Conservation (phyloP, 768 basidiomycete species). For the Mycena polygramma region DNA sequence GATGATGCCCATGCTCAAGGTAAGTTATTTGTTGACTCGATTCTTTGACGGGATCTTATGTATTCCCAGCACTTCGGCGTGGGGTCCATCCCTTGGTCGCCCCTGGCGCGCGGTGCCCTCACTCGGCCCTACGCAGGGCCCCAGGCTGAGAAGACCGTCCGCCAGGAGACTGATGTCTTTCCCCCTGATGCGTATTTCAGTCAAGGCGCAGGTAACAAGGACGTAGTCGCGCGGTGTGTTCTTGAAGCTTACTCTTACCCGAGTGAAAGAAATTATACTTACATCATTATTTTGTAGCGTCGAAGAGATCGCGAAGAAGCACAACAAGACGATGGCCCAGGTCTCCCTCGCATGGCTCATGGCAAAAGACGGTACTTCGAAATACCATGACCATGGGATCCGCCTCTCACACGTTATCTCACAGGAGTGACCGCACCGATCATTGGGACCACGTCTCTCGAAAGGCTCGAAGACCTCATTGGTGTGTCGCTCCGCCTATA, state of each 20-base stretch:
- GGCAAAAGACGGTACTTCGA: constrained; percentile 14
- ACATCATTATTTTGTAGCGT: constrained; percentile 42
- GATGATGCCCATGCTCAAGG: constrained; percentile 62
- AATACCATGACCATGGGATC: too few species aligned
- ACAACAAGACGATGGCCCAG: constrained; percentile 56
- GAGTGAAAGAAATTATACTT: too few species aligned
- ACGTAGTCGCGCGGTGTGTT: constrained; percentile 10
- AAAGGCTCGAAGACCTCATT: constrained; percentile 50
- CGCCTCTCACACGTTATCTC: not conserved
- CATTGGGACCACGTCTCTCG: constrained; percentile 56
- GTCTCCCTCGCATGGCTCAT: constrained; percentile 56
- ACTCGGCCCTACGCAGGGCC: not conserved
- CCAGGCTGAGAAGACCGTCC: not conserved
- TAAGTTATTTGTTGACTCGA: not conserved
- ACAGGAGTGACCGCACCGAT: constrained; percentile 58
- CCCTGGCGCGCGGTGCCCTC: not conserved
- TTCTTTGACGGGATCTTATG: not conserved
- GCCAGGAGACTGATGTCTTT: not conserved
- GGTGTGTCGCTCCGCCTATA: constrained; percentile 8
- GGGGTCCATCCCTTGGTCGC: constrained; percentile 42
- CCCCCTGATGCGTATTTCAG: not conserved
- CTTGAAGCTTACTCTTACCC: too few species aligned
- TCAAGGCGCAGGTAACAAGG: constrained; percentile 1
- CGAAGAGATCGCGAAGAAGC: constrained; percentile 54
- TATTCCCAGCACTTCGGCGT: constrained; percentile 53